Evolutionary conservation across 768 basidiomycete genomes (phyloP), one percentile per base, ranked within the genome.

Genomic region (Lactifluus volemus): DNA sequence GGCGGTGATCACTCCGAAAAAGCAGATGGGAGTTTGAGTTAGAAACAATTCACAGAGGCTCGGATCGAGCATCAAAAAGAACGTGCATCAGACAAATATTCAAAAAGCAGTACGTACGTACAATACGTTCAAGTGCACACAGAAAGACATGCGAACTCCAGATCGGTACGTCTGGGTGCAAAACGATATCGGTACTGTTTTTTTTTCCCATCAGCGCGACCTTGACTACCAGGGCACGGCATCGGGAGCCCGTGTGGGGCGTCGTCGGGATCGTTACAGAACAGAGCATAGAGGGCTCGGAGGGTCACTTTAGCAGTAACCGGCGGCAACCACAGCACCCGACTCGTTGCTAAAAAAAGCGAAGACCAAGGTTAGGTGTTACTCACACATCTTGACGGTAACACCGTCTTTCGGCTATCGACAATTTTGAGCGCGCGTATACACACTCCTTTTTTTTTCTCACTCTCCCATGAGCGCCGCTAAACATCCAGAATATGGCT

Each of bases 1-100:
- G 48, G 41, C 53, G 48, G 53, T 36, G 60, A 61, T 61, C 42
- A 50, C 44, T 15, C 12, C 41, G 4, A n/a, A 30, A 54, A 11
- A 29, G 38, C 4, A 25, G 45, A 19, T 11, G 44, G 45, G 59
- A 11, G 47, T 6, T 32, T 47, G 7, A 42, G 15, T 30, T 60
- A 21, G 41, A 34, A 34, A 34, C 21, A 50, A 2, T 14, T 6
- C 21, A 10, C 19, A 36, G 34, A 61, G 10, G 54, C 10, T 12
- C 38, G 38, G 32, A 54, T 44, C 53, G 10, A 11, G 8, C 53
- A 44, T 41, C 38, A 25, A 21, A 3, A 51, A 61, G 36, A 21
- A 50, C 55, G 50, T 56, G 60, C 15, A 61, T 61, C 60, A 61
- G 60, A 57, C 60, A 58, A 62, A 62, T 62, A 29, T 39, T 57